A percentile compares a stretch with the other conserved stretches of the same genome.
phyloP scores from a whole-genome alignment of 176 grass and related monocot genomes.

The Elymus sibiricus region DNA sequence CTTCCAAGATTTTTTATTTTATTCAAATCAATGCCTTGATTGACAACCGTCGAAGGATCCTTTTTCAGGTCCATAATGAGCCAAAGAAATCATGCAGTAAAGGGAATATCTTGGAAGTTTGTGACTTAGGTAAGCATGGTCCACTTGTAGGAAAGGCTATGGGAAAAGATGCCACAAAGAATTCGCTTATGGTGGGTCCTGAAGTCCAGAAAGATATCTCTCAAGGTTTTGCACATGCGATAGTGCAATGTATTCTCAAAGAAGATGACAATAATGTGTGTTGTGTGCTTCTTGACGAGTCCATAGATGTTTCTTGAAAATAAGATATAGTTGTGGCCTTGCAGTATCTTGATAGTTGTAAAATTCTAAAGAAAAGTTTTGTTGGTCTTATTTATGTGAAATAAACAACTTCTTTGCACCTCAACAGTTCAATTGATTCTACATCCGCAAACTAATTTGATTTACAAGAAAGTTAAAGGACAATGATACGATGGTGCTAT shows the following conservation, averaged over 20 bases:
- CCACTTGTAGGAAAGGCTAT: neutral
- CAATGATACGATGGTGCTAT: neutral
- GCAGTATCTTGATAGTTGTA: neutral
- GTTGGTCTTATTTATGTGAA: neutral
- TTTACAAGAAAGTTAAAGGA: neutral
- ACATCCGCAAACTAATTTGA: neutral
- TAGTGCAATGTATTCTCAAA: neutral
- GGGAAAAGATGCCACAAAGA: neutral
- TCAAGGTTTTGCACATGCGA: neutral
- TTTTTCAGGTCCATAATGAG: neutral
- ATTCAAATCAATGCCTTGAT: neutral
- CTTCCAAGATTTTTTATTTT: neutral
- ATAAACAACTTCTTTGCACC: neutral
- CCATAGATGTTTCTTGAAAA: neutral
- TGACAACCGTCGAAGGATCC: neutral
- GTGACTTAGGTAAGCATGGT: neutral
- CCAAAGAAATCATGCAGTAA: neutral
- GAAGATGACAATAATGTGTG: neutral
- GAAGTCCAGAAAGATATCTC: neutral
- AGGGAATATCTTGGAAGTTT: neutral
- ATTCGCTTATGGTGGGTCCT: neutral
- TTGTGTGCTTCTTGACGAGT: neutral
- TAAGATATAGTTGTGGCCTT: neutral
- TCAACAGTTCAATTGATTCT: neutral
- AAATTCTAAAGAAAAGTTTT: neutral